phyloP scores from a whole-genome alignment of 2,329 filamentous ascomycete genomes.

The Ascochyta clinopodiicola region DNA sequence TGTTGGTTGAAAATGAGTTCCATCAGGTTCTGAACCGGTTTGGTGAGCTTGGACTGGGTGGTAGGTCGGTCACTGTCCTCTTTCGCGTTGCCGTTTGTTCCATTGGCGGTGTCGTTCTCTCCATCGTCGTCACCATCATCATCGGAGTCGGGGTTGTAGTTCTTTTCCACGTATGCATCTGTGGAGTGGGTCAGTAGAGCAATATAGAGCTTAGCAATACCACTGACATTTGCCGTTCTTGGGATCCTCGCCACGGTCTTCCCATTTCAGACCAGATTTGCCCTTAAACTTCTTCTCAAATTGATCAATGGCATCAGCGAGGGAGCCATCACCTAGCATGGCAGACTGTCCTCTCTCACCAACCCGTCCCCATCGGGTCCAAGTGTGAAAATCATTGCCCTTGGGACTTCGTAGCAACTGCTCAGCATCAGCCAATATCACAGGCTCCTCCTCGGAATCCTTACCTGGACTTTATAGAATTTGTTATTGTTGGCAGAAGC shows the following conservation, averaged over 20 bases:
- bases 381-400: conserved; percentile 60
- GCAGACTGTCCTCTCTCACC: conserved; percentile 59
- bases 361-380: conserved; percentile 84
- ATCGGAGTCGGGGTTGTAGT: conserved; percentile 73
- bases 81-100: conserved; percentile 33
- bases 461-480: conserved; percentile 76
- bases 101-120: conserved; percentile 44
- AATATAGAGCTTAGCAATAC: no score
- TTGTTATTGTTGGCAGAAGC: conserved; percentile 78
- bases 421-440: not conserved
- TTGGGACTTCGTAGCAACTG: conserved; percentile 43
- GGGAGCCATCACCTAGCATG: conserved; percentile 47
- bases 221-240: conserved; percentile 64
- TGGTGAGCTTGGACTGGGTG: conserved; percentile 61
- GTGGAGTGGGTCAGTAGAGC: not conserved
- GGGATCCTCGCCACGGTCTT: conserved; percentile 59
- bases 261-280: conserved; percentile 62
- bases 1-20: conserved; percentile 82
- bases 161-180: conserved; percentile 78
- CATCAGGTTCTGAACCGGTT: conserved; percentile 72
- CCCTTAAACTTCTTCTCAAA: conserved; percentile 65
- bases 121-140: conserved; percentile 49
- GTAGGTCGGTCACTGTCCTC: conserved; percentile 37
- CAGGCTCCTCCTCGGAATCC: not conserved
- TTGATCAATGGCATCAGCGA: conserved; percentile 50